Evolutionary conservation across 1,284 basidiomycete species (phyloP), one percentile per base, ranked within the genome.

Genomic region (Phylloporus gajari): DNA sequence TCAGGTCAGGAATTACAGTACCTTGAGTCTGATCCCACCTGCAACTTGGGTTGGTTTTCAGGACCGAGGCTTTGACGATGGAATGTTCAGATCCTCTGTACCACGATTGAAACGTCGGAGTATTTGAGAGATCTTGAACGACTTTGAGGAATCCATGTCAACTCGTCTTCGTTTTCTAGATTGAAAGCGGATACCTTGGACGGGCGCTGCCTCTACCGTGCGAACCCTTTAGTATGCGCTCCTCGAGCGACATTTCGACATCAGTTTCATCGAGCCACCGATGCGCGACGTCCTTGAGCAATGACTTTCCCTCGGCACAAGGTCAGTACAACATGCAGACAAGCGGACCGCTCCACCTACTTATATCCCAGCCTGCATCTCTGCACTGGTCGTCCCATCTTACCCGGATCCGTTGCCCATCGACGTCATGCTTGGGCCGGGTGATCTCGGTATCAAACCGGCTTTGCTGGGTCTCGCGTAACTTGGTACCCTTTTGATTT

Each of bases 221-320:
- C 99, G 83, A 98, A 99, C 51, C 98, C 84, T 98, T 97, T 40
- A 99, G 89, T 93, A 99, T 99, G 75, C 96, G 94, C 78, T 99
- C 97, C 82, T 99, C 98, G 25, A 96, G 87, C 17, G 94, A 93
- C 89, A 99, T 91, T 17, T 91, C 90, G 3, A 97, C 92, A 77
- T 99, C 93, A 78, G 95, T 93, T 89, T 99, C 98, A 85, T 98
- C 98, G 78, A 99, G 98, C 56, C 98, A 93, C 69, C 96, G 91
- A 84, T 93, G 89, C 68, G 96, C 90, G 44, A 91, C 92, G 84
- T 99, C 97, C 68, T 97, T 97, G 61, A 99, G 85, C 30, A 99
- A 86, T 0, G 93, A 95, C 85, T 94, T 82, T 93, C 94, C 62
- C 96, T 88, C 95, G 97, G 73, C 65, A 38, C 68, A 68, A 17